A percentile compares a stretch with the other conserved stretches of the same genome.
Conservation (phyloP, 148 eudicot species). For the Rhododendron kiyosumense region DNA sequence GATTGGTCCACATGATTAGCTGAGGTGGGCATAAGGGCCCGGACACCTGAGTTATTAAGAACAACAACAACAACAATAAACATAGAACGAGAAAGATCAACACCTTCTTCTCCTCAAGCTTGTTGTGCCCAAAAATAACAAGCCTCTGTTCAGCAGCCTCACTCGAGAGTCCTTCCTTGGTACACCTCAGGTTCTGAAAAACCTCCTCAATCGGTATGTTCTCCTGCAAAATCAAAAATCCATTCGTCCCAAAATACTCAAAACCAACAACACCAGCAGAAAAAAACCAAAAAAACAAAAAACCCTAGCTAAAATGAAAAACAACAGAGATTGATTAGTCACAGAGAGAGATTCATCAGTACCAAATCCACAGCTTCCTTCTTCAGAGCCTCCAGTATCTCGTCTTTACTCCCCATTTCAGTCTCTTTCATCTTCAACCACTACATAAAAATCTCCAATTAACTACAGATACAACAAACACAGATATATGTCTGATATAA, state of each 20-base stretch:
- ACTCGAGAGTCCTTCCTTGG: conserved; percentile 52
- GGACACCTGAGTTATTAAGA: not conserved
- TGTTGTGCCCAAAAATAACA: conserved; percentile 64
- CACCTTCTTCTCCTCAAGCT: conserved; percentile 86
- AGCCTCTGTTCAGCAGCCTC: conserved; percentile 65
- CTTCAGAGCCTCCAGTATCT: conserved; percentile 62
- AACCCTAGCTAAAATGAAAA: conserved; percentile 3
- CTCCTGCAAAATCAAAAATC: conserved; percentile 42
- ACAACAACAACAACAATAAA: not conserved
- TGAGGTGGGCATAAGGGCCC: not conserved
- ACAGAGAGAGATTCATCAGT: conserved; percentile 24
- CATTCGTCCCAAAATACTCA: not conserved
- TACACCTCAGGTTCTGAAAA: conserved; percentile 73
- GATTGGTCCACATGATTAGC: not conserved
- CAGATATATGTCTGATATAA: not conserved
- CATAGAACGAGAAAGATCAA: not conserved
- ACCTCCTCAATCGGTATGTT: conserved; percentile 77
- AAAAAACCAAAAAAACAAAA: not conserved
- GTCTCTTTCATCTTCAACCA: not conserved
- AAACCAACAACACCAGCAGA: not conserved
- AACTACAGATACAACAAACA: not conserved
- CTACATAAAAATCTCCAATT: not conserved
- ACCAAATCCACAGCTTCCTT: conserved; percentile 91
- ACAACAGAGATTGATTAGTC: not conserved
- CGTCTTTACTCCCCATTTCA: conserved; percentile 56